Base-by-base conservation (phyloP, 2,329 filamentous ascomycete genomes). In the Blastomyces parvus region DNA sequence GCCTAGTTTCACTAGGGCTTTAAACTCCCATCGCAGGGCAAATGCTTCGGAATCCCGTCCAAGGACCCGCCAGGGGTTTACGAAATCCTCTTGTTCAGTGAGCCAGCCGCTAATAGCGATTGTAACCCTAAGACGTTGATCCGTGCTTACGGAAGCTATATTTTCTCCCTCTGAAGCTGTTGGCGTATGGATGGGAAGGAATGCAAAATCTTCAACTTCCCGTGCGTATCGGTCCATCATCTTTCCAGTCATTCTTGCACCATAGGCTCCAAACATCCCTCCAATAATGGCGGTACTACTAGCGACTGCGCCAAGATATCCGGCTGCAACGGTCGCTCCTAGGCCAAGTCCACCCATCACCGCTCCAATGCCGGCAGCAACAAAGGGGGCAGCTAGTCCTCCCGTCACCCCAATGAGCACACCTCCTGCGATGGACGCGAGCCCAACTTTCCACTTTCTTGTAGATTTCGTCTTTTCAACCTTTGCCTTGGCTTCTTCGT, bases 201-300 rank as follows among this genome's bases (percentile, higher is more conserved):
- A 90, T 0, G 86, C 90, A 74, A 97, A 96, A 71, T 97, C 92
- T 69, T 90, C 86, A 19, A 97, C 87, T 67, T 96, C 91, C 68
- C 86, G 86, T 13, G 88, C 84, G 73, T 95, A 96, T n/a, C 87
- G 82, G 67, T 96, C 90, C 82, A 97, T 89, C 81, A 92, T 90
- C 73, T 91, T 88, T 61, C 87, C 86, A 0, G 89, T 89, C 82
- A 96, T 92, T 44, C 87, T 85, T 1, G 88, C 86, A 53, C 89
- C 89, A 72, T 95, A 96, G n/a, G 94, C 90, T 9, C 94, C 94
- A 71, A 97, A 97, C 48, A 97, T 79, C 46, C 88, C 86, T 19
- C 92, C 93, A 38, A 96, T 88, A 52, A 91, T 80, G 19, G 94
- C 83, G 5, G 87, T 85, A 66, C 88, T 94, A 46, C 92, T 87